Evolutionary conservation across 345 rosid species (phyloP), one percentile per base, ranked within the genome.

Genomic region (Eucalyptus urophylla): DNA sequence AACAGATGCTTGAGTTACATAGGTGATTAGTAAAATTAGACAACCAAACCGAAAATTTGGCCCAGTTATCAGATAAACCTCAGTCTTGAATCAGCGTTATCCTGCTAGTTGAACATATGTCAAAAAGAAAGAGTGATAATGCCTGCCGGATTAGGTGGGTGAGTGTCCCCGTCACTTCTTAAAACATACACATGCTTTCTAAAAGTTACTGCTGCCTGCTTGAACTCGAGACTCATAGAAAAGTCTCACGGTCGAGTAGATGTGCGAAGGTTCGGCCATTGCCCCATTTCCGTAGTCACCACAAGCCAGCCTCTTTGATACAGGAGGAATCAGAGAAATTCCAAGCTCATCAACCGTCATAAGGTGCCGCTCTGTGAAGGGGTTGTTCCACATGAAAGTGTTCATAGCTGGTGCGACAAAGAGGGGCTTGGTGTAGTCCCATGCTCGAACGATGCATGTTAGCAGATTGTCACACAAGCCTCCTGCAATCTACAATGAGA

Each of bases 331-430:
- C 29, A 97, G 95, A 80, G 96, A 92, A 88, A 97, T 94, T 87
- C 99, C 99, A 49, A 98, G 97, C 53, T 98, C 99, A 87, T 96
- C 99, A 47, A 95, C 92, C 40, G 93, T 89, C 95, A 95, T 92
- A 8, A 97, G 95, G 93, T 98, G 99, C 29, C 95, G 89, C 88
- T 97, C 99, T 0, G 99, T 96, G 91, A 98, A 97, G 89, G 98
- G 98, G 90, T 96, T 98, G 65, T 88, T 95, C 99, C 99, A 98
- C 97, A 95, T 97, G 91, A 97, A 94, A 62, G 96, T 96, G 91
- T 97, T 96, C 99, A 96, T 98, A 1, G 98, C 94, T 1, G 98
- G 99, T 8, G 99, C 98, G 31, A 98, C 95, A 86, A 97, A 97
- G 8, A 95, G 58, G 43, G 98, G 97, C 90, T 97, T 97, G 93